Evolutionary conservation across 306 rosid species (phyloP).

Genomic region (Begonia loranthoides): DNA sequence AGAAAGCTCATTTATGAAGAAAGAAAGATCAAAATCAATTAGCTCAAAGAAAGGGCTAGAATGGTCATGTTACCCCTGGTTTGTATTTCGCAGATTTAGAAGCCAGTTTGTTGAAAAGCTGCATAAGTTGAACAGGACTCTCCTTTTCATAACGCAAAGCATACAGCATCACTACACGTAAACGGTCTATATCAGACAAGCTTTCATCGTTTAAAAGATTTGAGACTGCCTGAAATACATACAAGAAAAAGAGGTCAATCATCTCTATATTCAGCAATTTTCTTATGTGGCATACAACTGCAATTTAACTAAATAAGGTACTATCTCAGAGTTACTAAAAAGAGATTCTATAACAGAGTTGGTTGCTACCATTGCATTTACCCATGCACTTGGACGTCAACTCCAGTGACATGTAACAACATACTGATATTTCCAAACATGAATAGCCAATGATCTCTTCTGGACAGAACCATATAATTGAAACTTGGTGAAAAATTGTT

Average conservation of each 20-base stretch:
- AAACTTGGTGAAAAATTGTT: too few species aligned
- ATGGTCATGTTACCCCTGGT: slow-evolving; percentile 47
- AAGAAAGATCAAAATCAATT: background rate
- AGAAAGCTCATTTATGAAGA: background rate
- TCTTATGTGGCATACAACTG: too few species aligned
- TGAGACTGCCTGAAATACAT: slow-evolving; percentile 61
- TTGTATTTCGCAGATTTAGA: slow-evolving; percentile 65
- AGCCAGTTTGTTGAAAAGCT: slow-evolving; percentile 67
- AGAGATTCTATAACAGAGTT: background rate
- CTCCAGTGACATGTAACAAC: background rate
- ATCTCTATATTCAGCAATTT: background rate
- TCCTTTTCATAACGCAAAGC: slow-evolving; percentile 93
- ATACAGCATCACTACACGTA: slow-evolving; percentile 81
- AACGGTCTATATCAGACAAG: slow-evolving; percentile 55
- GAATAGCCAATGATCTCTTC: too few species aligned
- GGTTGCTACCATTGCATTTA: too few species aligned
- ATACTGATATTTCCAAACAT: too few species aligned
- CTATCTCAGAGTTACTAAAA: slow-evolving; percentile 7
- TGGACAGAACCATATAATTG: too few species aligned
- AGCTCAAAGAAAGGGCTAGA: slow-evolving; percentile 1
- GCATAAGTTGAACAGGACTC: slow-evolving; percentile 86
- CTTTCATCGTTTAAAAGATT: slow-evolving; percentile 63
- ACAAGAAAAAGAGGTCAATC: slow-evolving; percentile 11
- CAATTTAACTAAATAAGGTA: too few species aligned
- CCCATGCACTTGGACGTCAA: background rate